These are phyloP conservation scores for Chrysosporium keratinophilum DNA, from an alignment of 2,329 filamentous ascomycete genomes.

Conservation along the genomic window DNA sequence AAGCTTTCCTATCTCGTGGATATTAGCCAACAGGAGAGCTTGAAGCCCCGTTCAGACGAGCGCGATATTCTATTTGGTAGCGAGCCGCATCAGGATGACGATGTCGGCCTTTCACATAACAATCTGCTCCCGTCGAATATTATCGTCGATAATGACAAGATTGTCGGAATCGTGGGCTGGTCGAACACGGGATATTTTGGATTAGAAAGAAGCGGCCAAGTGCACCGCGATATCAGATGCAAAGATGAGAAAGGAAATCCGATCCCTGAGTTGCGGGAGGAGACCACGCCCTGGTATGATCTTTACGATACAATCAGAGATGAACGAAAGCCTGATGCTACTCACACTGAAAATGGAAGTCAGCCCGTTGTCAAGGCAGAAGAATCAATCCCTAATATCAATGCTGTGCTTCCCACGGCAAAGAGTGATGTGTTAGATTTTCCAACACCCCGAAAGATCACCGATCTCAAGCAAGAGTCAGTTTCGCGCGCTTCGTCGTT, in stretches of 20 bases:
- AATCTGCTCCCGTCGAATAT: conserved; percentile 30
- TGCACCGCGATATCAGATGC: conserved; percentile 26
- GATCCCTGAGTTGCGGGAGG: conserved; percentile 14
- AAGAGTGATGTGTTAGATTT: conserved; percentile 22
- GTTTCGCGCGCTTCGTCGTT: conserved; percentile 32
- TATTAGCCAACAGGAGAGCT: not conserved
- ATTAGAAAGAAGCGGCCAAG: conserved; percentile 24
- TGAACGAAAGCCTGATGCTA: conserved; percentile 9
- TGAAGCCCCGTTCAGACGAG: conserved; percentile 20
- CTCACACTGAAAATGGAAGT: conserved; percentile 15
- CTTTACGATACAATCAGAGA: conserved; percentile 24
- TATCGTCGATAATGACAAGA: conserved; percentile 28
- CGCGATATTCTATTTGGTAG: conserved; percentile 27
- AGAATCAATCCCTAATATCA: conserved; percentile 22
- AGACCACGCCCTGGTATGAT: conserved; percentile 26
- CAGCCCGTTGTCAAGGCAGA: conserved; percentile 29
- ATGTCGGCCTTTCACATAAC: conserved; percentile 30
- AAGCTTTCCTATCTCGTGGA: conserved; percentile 11
- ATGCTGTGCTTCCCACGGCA: conserved; percentile 22
- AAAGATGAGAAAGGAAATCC: conserved; percentile 14
- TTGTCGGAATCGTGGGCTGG: conserved; percentile 34
- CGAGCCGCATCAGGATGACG: conserved; percentile 18
- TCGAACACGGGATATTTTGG: conserved; percentile 33
- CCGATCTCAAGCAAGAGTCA: conserved; percentile 30
- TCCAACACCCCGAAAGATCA: conserved; percentile 32